A percentile compares a stretch with the other conserved stretches of the same genome.
Conservation (phyloP, 2,329 filamentous ascomycete species). For the Grosmannia serpens region DNA sequence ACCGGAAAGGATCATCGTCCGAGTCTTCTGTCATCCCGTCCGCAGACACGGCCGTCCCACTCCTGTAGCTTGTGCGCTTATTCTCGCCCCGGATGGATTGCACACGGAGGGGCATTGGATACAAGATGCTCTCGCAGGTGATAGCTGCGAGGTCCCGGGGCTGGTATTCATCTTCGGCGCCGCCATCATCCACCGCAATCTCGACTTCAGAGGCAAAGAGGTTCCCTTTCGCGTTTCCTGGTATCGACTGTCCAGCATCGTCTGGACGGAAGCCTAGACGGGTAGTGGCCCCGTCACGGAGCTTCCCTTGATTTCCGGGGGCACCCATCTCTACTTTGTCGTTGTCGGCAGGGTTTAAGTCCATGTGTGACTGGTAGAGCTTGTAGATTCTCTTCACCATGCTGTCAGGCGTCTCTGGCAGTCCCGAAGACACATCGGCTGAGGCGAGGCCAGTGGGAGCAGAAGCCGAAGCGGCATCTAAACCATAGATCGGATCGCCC, state of each 20-base stretch:
- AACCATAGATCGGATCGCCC: background rate
- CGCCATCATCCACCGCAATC: background rate
- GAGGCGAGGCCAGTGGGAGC: background rate
- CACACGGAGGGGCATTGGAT: constrained; percentile 12
- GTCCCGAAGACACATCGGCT: background rate
- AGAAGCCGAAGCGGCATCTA: background rate
- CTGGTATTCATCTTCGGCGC: background rate
- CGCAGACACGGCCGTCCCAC: constrained; percentile 17
- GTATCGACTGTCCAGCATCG: background rate
- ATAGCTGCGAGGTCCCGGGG: background rate
- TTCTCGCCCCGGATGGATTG: constrained; percentile 6
- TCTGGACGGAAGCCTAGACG: constrained; percentile 2
- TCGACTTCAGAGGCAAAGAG: background rate
- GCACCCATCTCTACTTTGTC: background rate
- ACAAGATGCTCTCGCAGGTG: background rate
- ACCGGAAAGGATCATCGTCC: constrained; percentile 33
- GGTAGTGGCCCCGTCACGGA: constrained; percentile 1
- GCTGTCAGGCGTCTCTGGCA: constrained; percentile 15
- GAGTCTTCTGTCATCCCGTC: constrained; percentile 20
- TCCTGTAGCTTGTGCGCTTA: constrained; percentile 10
- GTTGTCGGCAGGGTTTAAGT: background rate
- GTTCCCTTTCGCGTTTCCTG: background rate
- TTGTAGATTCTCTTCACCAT: constrained; percentile 22
- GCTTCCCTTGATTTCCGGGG: background rate
- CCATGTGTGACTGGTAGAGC: constrained; percentile 16